Conservation (phyloP, 2,329 filamentous ascomycete genomes). For the Fusarium beomiforme region DNA sequence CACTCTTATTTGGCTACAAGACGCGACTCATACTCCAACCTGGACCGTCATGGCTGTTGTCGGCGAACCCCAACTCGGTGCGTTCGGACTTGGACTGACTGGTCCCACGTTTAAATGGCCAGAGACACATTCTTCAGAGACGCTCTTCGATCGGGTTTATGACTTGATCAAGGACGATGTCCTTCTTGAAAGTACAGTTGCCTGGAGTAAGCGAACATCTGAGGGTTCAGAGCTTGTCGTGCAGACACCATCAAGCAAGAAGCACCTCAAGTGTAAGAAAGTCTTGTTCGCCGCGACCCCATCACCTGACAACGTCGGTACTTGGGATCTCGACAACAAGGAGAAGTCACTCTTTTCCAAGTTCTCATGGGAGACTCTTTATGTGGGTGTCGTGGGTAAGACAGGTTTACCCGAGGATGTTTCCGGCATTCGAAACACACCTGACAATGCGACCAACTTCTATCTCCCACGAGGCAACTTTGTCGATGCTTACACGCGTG, state of each 20-base stretch:
- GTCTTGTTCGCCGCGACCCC: conserved; percentile 44
- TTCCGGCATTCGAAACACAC: conserved; percentile 16
- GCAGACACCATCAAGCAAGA: conserved; percentile 16
- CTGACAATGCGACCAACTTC: conserved; percentile 1
- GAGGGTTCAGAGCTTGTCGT: conserved; percentile 9
- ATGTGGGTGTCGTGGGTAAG: conserved; percentile 37
- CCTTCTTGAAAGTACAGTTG: conserved; percentile 18
- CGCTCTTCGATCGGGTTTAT: conserved; percentile 12
- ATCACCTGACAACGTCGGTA: conserved; percentile 34
- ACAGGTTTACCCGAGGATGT: conserved; percentile 12
- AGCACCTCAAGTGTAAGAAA: conserved; percentile 38
- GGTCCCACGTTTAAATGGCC: conserved; percentile 22
- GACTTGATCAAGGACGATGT: conserved; percentile 15
- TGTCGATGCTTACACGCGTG: conserved; percentile 9
- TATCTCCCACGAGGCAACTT: conserved; percentile 20
- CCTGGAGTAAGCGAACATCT: neutral
- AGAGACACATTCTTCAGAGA: conserved; percentile 12
- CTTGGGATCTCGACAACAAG: conserved; percentile 40
- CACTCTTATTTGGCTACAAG: conserved; percentile 18
- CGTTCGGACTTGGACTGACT: neutral
- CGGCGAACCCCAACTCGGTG: conserved; percentile 16
- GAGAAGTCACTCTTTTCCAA: conserved; percentile 42
- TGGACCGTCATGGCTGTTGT: conserved; percentile 29
- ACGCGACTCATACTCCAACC: conserved; percentile 6
- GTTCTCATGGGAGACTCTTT: conserved; percentile 36